Percentiles rank a stretch among this genome's conserved stretches.
Conservation (phyloP, 139 green algal species). For the Chlamydomonas applanata region DNA sequence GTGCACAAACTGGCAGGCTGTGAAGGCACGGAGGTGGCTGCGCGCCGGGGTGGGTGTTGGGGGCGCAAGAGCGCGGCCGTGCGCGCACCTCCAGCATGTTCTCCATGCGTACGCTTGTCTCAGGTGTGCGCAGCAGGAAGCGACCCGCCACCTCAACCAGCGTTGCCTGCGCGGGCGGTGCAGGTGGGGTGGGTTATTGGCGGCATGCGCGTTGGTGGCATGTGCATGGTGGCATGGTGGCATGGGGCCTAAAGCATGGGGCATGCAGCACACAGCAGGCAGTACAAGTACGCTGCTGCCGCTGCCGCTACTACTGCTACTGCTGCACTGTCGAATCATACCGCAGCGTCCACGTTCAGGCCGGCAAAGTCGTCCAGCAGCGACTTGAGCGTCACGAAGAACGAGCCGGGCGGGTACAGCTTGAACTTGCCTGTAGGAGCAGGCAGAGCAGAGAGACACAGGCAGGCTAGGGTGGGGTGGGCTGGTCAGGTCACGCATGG, state of each 20-base stretch:
- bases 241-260: no score
- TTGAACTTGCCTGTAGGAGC: constrained; percentile 11
- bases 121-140: constrained; percentile 75
- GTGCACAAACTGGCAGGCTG: no score
- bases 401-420: constrained; percentile 33
- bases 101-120: constrained; percentile 71
- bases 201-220: no score
- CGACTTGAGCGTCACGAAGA: constrained; percentile 61
- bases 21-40: no score
- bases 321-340: no score
- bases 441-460: background rate
- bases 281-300: no score
- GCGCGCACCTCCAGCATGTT: constrained; percentile 76
- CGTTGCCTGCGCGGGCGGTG: constrained; percentile 7
- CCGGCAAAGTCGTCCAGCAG: constrained; percentile 75
- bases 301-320: no score
- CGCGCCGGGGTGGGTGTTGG: no score
- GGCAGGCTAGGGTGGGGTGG: no score
- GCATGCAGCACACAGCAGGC: no score
- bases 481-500: no score
- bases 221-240: no score
- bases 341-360: constrained; percentile 15
- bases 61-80: background rate
- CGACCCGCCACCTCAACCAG: constrained; percentile 86
- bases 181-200: background rate